These are phyloP conservation scores for Candida nonsorbophila DNA, from an alignment of 805 yeast genomes.

Conservation along the genomic window DNA sequence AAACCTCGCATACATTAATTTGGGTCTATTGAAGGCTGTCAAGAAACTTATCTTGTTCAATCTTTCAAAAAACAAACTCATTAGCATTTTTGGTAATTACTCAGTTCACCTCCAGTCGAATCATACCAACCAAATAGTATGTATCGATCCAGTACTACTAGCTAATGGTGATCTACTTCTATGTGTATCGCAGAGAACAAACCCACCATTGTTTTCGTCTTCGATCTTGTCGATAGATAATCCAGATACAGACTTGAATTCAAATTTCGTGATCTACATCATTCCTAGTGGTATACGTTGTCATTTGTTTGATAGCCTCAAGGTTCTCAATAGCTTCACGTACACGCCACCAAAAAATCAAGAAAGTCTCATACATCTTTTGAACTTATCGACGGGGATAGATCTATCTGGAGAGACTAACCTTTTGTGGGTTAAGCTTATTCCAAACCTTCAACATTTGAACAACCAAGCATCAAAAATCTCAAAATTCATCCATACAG, in stretches of 20 bases:
- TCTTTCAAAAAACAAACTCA: conserved; percentile 18
- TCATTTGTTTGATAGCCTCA: conserved; percentile 29
- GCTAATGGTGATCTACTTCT: conserved; percentile 34
- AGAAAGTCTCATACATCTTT: conserved; percentile 21
- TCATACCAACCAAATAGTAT: conserved; percentile 14
- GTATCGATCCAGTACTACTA: conserved; percentile 32
- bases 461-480: conserved; percentile 64
- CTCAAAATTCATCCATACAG: conserved; percentile 50
- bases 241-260: conserved; percentile 6
- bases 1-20: conserved; percentile 25
- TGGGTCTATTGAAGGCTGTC: conserved; percentile 34
- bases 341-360: conserved; percentile 14
- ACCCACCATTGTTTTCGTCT: conserved; percentile 22
- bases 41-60: conserved; percentile 32
- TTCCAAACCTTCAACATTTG: conserved; percentile 64
- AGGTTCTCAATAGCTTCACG: conserved; percentile 18
- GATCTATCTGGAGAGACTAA: conserved; percentile 19
- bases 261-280: conserved; percentile 30
- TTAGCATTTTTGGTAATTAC: conserved; percentile 35
- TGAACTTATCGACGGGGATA: conserved; percentile 30
- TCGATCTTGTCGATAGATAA: conserved; percentile 10
- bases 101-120: conserved; percentile 12
- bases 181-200: conserved; percentile 20
- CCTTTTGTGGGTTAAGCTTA: conserved; percentile 56
- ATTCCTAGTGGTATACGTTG: conserved; percentile 40